These are phyloP conservation scores for Exophiala calicioides DNA, from an alignment of 2,329 filamentous ascomycete species.

Conservation along the genomic window DNA sequence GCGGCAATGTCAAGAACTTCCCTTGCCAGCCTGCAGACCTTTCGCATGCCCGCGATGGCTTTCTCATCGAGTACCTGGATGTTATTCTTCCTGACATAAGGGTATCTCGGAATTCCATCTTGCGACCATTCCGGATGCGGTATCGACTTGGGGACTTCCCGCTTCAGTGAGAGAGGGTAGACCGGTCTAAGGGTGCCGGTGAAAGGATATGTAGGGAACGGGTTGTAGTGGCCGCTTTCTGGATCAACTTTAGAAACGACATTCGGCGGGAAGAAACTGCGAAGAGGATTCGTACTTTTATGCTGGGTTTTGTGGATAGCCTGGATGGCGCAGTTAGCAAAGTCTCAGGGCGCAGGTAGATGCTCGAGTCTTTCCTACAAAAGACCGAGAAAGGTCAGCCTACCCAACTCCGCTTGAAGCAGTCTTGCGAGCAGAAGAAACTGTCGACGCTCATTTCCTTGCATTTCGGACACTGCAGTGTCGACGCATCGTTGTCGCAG, in stretches of 20 bases:
- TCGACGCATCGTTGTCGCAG: slow-evolving; percentile 82
- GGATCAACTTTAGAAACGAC: slow-evolving; percentile 87
- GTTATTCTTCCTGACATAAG: slow-evolving; percentile 71
- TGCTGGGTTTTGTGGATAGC: slow-evolving; percentile 78
- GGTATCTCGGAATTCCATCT: slow-evolving; percentile 74
- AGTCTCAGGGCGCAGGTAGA: background rate
- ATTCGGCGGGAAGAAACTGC: slow-evolving; percentile 73
- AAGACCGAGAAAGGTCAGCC: slow-evolving; percentile 39
- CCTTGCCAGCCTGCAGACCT: slow-evolving; percentile 80
- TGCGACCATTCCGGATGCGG: slow-evolving; percentile 82
- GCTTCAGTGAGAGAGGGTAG: slow-evolving; percentile 74
- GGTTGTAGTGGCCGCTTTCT: slow-evolving; percentile 88
- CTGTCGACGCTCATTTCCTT: slow-evolving; percentile 87
- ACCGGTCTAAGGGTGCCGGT: slow-evolving; percentile 81
- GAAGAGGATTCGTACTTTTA: slow-evolving; percentile 76
- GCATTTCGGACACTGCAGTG: slow-evolving; percentile 91
- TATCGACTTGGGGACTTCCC: slow-evolving; percentile 77
- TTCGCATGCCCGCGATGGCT: slow-evolving; percentile 86
- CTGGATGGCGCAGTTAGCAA: slow-evolving; percentile 49
- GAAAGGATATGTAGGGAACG: slow-evolving; percentile 83
- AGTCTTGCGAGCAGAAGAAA: slow-evolving; percentile 97
- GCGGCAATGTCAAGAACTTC: slow-evolving; percentile 94
- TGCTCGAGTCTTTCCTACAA: slow-evolving; percentile 23
- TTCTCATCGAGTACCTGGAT: slow-evolving; percentile 78
- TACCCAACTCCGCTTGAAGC: slow-evolving; percentile 99